These are phyloP conservation scores for Arctium lappa DNA, from an alignment of 129 eudicot species.

Conservation along the genomic window DNA sequence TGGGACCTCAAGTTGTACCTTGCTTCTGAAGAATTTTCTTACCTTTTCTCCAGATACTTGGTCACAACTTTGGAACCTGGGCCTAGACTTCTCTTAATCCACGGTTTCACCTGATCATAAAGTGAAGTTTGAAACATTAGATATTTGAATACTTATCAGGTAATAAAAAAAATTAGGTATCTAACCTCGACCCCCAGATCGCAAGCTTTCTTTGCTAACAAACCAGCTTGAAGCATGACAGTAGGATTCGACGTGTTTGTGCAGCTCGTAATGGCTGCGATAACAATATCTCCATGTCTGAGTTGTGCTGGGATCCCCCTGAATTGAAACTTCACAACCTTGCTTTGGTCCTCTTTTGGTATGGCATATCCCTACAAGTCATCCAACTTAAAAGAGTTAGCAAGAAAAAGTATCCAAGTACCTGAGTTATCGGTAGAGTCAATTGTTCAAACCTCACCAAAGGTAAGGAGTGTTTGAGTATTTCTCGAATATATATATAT, in stretches of 20 bases:
- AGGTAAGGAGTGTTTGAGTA: too few species aligned
- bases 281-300: conserved; percentile 23
- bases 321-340: conserved; percentile 16
- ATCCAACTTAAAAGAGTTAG: neutral
- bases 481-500: too few species aligned
- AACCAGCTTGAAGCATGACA: conserved; percentile 27
- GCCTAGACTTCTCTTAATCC: conserved; percentile 32
- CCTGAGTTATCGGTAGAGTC: too few species aligned
- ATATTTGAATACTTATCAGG: neutral
- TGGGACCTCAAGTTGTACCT: neutral
- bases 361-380: conserved; percentile 22
- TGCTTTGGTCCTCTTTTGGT: conserved; percentile 9
- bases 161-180: neutral
- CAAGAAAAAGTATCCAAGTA: too few species aligned
- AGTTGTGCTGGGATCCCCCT: conserved; percentile 8
- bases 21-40: neutral
- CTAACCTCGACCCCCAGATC: conserved; percentile 23
- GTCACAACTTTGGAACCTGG: conserved; percentile 30
- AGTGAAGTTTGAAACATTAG: neutral
- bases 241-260: conserved; percentile 35
- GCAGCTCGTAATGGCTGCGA: conserved; percentile 35
- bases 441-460: too few species aligned
- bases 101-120: conserved; percentile 20
- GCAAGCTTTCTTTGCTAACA: conserved; percentile 31
- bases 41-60: conserved; percentile 26